Percentiles rank a stretch among this genome's conserved stretches.
phyloP scores from a whole-genome alignment of 352 stramenopile genomes.

The Phytophthora fragariaefolia region DNA sequence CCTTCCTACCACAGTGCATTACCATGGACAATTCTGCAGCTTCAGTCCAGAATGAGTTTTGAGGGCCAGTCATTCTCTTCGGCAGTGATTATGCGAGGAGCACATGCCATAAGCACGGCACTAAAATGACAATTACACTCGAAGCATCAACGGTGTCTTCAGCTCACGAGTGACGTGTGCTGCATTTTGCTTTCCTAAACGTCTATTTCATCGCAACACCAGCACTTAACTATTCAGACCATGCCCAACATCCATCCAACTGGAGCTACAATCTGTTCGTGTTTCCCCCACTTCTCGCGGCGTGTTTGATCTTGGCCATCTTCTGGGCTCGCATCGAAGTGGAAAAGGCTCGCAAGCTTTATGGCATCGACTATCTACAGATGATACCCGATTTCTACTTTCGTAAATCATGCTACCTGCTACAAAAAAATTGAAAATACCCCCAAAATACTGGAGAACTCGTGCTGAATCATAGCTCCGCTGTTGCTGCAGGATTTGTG shows the following conservation, averaged over 20 bases:
- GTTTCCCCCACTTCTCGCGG: conserved; percentile 50
- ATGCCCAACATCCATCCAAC: conserved; percentile 13
- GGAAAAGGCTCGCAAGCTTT: conserved; percentile 65
- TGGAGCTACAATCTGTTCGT: conserved; percentile 55
- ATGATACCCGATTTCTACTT: conserved; percentile 25
- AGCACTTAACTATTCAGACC: too few relatives aligned
- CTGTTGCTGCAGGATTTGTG: conserved; percentile 52
- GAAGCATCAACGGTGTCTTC: too few relatives aligned
- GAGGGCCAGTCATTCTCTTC: too few relatives aligned
- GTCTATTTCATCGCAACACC: conserved; percentile 10
- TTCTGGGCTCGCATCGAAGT: conserved; percentile 60
- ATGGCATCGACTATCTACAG: conserved; percentile 62
- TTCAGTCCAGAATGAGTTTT: too few relatives aligned
- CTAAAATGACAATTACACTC: neutral
- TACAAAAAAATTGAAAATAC: too few relatives aligned
- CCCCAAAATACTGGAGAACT: too few relatives aligned
- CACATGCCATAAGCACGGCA: neutral
- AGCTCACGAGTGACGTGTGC: too few relatives aligned
- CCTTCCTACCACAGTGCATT: too few relatives aligned
- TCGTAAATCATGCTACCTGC: too few relatives aligned
- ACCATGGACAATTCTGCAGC: too few relatives aligned
- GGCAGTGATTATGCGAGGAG: neutral
- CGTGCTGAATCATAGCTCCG: too few relatives aligned
- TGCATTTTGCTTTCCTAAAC: neutral
- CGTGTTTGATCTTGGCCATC: conserved; percentile 57